Base-by-base conservation (phyloP, 2,329 filamentous ascomycete genomes). In the Teratosphaeriaceae sp. region DNA sequence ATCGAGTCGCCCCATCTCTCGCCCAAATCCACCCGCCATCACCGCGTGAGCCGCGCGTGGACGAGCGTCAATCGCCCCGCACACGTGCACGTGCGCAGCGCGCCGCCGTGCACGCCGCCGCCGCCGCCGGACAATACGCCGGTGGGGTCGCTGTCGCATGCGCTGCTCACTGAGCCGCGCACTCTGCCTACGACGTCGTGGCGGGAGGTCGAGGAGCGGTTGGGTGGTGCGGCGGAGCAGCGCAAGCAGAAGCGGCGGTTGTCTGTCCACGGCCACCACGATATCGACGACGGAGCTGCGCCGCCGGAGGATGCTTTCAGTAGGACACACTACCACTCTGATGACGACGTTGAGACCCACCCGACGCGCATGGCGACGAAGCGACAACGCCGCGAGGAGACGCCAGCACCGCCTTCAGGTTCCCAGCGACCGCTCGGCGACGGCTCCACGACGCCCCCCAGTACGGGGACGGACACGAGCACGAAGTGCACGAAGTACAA, bases 11-110 rank as follows among this genome's bases (percentile, higher is more conserved):
- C 54, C 6, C 44, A 42, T 13, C 42, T 62, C 4, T 63, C 60
- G 15, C 59, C 60, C n/a, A 61, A 60, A 45, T 54, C 53, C 5
- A 46, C 48, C 15, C 48, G 42, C 23, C n/a, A n/a, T n/a, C 33
- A 35, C 9, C 16, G 34, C 9, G 15, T 13, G 8, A 39, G 19
- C 33, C 33, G 50, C 2, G 38, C 36, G n/a, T 61, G 56, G 55
- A 51, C 55, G 13, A 54, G 50, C 39, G 53, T 61, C 51, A 60
- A 61, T 40, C 16, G 40, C 2, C 37, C 42, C 15, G 18, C 22
- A 3, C 3, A 15, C n/a, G n/a, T n/a, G n/a, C n/a, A n/a, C n/a
- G n/a, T n/a, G n/a, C n/a, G n/a, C n/a, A n/a, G n/a, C n/a, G n/a
- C n/a, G n/a, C n/a, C n/a, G n/a, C n/a, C n/a, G 3, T 9, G n/a